Evolutionary conservation across 2,329 filamentous ascomycete genomes (phyloP).

Genomic region (Emericellopsis atlantica): DNA sequence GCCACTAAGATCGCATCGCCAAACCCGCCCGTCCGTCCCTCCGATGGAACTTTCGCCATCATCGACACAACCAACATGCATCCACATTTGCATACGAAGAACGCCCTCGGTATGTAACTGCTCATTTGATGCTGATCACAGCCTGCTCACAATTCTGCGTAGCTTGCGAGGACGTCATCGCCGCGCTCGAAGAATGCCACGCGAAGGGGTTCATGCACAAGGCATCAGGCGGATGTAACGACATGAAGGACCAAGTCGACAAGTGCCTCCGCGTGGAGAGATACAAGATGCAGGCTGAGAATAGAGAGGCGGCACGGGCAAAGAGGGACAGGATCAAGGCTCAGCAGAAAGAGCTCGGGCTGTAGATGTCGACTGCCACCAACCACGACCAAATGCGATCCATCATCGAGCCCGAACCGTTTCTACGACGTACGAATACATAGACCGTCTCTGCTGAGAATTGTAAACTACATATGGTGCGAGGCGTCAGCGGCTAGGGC

Average conservation of each 20-base stretch:
- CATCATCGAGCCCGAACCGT: not conserved
- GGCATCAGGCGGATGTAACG: slow-evolving; percentile 79
- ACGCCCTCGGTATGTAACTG: slow-evolving; percentile 59
- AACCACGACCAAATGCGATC: not conserved
- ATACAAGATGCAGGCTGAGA: slow-evolving; percentile 62
- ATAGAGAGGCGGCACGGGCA: slow-evolving; percentile 56
- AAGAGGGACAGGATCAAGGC: slow-evolving; percentile 61
- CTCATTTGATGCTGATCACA: no score
- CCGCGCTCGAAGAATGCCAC: slow-evolving; percentile 89
- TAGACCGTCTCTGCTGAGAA: not conserved
- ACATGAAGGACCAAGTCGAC: slow-evolving; percentile 72
- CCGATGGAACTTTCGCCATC: not conserved
- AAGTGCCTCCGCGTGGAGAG: slow-evolving; percentile 74
- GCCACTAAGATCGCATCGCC: slow-evolving; percentile 5
- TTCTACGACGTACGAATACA: not conserved
- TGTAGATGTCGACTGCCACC: slow-evolving; percentile 10
- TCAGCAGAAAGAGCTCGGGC: slow-evolving; percentile 44
- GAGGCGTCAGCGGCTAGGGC: no score
- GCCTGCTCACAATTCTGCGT: slow-evolving; percentile 8
- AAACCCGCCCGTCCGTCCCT: slow-evolving; percentile 2
- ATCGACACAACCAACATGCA: slow-evolving; percentile 51
- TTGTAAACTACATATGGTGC: no score
- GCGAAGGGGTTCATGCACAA: slow-evolving; percentile 87
- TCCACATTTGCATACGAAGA: slow-evolving; percentile 90
- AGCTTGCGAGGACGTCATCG: slow-evolving; percentile 96